Base-by-base conservation (phyloP, 352 stramenopile species). In the Phytophthora cryptogea region DNA sequence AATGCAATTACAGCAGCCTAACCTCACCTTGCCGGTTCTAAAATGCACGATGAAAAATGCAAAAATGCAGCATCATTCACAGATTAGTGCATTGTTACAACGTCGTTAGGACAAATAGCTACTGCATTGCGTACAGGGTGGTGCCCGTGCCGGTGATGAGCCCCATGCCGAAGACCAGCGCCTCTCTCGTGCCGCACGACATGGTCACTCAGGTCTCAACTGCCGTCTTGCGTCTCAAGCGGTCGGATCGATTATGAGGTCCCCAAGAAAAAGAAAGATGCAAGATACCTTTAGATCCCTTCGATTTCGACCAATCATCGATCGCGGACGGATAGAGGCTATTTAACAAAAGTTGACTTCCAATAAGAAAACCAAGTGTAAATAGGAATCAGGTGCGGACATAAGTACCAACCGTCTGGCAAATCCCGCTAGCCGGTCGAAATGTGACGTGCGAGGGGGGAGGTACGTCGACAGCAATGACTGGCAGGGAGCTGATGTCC, bases 91-190 rank as follows among this genome's bases (percentile, higher is more conserved):
- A 44, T 50, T 48, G 56, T 5, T 17, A 53, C 53, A 32, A 30
- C 33, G 20, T 33, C 43, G 32, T 37, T 54, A 47, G 7, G 9
- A 5, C 16, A 35, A 47, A n/a, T 35, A 39, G 31, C 35, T 30
- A 27, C 11, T 36, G 26, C 11, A 26, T 4, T 7, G 84, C 82
- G 51, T 83, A 93, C 86, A 95, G 59, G 20, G 86, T 95, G 26
- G 83, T 93, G 64, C 86, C 83, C 13, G 86, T 95, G 72, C 86
- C 86, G 8, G 86, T 92, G 70, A 95, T 58, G 23, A 95, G 73
- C 6, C 86, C 86, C 56, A 95, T 77, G 46, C 67, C 69, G 53
- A 95, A 95, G 49, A 95, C 83, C 37, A 92, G 48, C 46, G 82
- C 73, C 54, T 91, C 83, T 64, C 81, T 86, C 26, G 76, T 80